Conservation (phyloP, 73 alveolate genomes). For the Stentor coeruleus region DNA sequence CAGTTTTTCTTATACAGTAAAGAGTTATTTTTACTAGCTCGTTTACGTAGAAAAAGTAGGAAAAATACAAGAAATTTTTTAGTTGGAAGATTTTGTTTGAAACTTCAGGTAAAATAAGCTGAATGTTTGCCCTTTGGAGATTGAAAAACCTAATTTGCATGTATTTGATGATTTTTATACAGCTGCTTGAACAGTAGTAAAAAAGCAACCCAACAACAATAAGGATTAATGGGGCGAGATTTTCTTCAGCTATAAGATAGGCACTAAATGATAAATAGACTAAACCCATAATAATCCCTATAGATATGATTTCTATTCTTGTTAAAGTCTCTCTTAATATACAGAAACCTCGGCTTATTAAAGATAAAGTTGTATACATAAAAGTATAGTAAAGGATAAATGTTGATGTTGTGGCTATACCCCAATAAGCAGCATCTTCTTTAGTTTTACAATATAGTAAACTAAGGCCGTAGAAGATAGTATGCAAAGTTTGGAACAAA, state of each 20-base stretch:
- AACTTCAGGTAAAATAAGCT: not conserved
- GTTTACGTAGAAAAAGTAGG: not conserved
- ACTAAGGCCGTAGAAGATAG: not conserved
- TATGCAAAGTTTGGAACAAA: not conserved
- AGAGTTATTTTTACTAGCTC: not conserved
- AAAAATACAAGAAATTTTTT: too few relatives aligned
- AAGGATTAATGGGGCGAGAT: not conserved
- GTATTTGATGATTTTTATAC: not conserved
- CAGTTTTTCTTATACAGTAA: not conserved
- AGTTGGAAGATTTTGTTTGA: not conserved
- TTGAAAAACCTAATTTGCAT: not conserved
- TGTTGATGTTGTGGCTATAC: slow-evolving; percentile 8
- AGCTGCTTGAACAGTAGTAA: not conserved
- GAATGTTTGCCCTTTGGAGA: not conserved
- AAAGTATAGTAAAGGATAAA: slow-evolving; percentile 19
- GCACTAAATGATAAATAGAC: slow-evolving; percentile 25
- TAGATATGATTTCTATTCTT: slow-evolving; percentile 7
- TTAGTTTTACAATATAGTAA: not conserved
- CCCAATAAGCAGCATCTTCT: not conserved
- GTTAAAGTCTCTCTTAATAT: not conserved
- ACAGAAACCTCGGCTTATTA: slow-evolving; percentile 23
- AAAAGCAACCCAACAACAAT: not conserved
- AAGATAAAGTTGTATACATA: not conserved
- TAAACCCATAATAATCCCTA: slow-evolving; percentile 18
- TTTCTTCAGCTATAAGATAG: slow-evolving; percentile 1